Base-by-base conservation (phyloP, 176 grass and related monocot species). In the Carex kokanica region DNA sequence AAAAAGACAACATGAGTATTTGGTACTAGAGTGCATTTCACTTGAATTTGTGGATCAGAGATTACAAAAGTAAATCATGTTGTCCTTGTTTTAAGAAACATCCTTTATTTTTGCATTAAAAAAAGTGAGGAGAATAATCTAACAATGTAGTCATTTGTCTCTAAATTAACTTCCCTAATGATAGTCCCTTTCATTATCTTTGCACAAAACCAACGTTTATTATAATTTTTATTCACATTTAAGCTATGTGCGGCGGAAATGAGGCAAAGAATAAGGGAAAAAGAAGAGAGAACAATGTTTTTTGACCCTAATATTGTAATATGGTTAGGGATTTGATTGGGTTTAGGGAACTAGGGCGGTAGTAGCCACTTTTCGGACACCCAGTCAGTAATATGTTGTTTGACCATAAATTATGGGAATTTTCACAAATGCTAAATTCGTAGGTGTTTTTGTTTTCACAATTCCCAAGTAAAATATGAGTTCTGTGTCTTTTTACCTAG, bases 401-500 rank as follows among this genome's bases (percentile, higher is more conserved):
- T 20, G 3, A 52, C 21, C 21, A 51, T 25, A 74, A 74, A 25
- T 51, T 21, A 74, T 53, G 41, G 1, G 12, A 52, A 25, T 49
- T 74, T 43, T 43, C 52, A 12, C 71, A 53, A 74, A 25, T 29
- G 45, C 71, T 74, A 13, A 74, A 53, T 52, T 53, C 52, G 8
- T 74, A 20, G 71, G 21, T 52, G 45, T 74, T 58, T 78, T 55
- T 64, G 36, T 20, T 56, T 27, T 18, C 65, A 83, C 1, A 62
- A 53, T 51, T 56, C 20, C 64, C 17, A 54, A 41, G 73, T 86
- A 64, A 41, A 74, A 60, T 21, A 23, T 72, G 18, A 74, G 57
- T 78, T 18, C 16, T 60, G 20, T 85, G 55, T 57, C 27, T 86
- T 7, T 65, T 93, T 88, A 98, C 95, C 95, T 94, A 85, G 95